These are phyloP conservation scores for Acorus gramineus DNA, from an alignment of 106 monocot genomes.

Conservation along the genomic window DNA sequence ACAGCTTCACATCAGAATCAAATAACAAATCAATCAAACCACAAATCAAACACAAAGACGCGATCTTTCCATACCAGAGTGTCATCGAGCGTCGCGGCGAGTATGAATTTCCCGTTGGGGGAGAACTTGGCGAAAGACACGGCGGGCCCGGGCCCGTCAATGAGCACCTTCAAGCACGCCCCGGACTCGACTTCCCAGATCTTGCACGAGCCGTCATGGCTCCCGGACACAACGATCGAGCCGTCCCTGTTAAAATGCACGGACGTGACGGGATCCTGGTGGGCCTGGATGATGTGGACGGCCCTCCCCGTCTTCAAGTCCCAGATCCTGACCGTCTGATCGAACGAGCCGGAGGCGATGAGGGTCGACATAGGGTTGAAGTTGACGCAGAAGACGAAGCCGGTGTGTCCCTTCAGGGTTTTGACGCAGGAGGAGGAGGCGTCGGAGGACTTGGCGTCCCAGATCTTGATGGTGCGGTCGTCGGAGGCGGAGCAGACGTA, in stretches of 20 bases:
- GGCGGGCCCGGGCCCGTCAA: slow-evolving; percentile 61
- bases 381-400: slow-evolving; percentile 88
- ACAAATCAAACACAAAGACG: not conserved
- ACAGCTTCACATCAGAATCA: not conserved
- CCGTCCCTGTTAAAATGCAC: slow-evolving; percentile 77
- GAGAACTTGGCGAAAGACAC: slow-evolving; percentile 93
- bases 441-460: slow-evolving; percentile 41
- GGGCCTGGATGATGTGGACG: slow-evolving; percentile 42
- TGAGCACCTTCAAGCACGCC: slow-evolving; percentile 59
- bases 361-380: slow-evolving; percentile 66
- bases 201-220: slow-evolving; percentile 88
- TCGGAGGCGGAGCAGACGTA: slow-evolving; percentile 97
- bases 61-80: slow-evolving; percentile 38
- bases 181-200: slow-evolving; percentile 74
- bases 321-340: slow-evolving; percentile 63
- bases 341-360: slow-evolving; percentile 70
- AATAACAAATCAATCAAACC: not conserved
- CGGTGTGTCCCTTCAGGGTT: slow-evolving; percentile 56
- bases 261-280: slow-evolving; percentile 65
- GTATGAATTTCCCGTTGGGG: slow-evolving; percentile 92
- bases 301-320: slow-evolving; percentile 72
- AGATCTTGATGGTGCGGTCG: slow-evolving; percentile 81
- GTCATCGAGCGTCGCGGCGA: slow-evolving; percentile 64
- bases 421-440: slow-evolving; percentile 43
- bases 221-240: slow-evolving; percentile 70